A percentile compares a stretch with the other conserved stretches of the same genome.
These are phyloP conservation scores for Plantago lanceolata DNA, from an alignment of 305 asterid genomes.

Conservation along the genomic window DNA sequence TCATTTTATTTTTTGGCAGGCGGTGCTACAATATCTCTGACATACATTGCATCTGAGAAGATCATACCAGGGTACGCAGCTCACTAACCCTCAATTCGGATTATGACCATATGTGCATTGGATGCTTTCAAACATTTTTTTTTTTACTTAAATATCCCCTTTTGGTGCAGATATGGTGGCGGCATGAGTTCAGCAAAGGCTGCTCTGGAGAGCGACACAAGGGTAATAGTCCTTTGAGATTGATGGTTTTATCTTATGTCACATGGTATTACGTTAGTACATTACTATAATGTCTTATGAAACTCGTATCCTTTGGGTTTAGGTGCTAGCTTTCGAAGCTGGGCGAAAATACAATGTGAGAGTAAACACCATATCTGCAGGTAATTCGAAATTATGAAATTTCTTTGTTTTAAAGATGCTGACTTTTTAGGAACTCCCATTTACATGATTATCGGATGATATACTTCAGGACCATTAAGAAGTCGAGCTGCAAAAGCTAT, in stretches of 20 bases:
- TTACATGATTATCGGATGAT: neutral
- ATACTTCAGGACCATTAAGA: slow-evolving; percentile 63
- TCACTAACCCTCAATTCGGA: neutral
- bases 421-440: neutral
- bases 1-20: slow-evolving; percentile 38
- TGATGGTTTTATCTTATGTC: slow-evolving; percentile 10
- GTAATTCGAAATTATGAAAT: slow-evolving; percentile 32
- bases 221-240: slow-evolving; percentile 35
- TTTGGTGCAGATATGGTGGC: slow-evolving; percentile 73
- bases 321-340: slow-evolving; percentile 98
- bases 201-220: slow-evolving; percentile 95
- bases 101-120: neutral
- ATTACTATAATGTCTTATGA: slow-evolving; percentile 10
- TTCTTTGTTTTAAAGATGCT: neutral
- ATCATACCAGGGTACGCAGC: slow-evolving; percentile 79
- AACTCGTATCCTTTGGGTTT: slow-evolving; percentile 15
- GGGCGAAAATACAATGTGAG: slow-evolving; percentile 73
- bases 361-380: slow-evolving; percentile 98
- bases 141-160: slow-evolving; percentile 18
- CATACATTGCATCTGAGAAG: slow-evolving; percentile 95
- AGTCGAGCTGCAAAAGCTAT: slow-evolving; percentile 93
- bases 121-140: neutral
- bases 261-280: neutral
- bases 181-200: slow-evolving; percentile 99
- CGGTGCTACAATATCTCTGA: slow-evolving; percentile 85